Base-by-base conservation (phyloP, 2,329 filamentous ascomycete genomes). In the Colletotrichum sp. region DNA sequence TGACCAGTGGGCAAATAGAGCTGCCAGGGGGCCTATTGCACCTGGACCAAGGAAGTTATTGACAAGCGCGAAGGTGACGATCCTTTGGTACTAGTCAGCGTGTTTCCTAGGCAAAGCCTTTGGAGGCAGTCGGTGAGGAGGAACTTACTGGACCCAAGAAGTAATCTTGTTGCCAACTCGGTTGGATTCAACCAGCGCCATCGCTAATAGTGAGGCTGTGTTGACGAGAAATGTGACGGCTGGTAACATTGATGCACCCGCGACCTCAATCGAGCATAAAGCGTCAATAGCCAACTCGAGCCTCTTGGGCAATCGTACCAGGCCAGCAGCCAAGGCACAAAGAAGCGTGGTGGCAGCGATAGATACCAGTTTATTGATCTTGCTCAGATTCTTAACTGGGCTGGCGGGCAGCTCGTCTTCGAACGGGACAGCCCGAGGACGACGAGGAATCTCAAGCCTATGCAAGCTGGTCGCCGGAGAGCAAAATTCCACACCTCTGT, bases 21-120 rank as follows among this genome's bases (percentile, higher is more conserved):
- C 44, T 2, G 44, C n/a, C 0, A 52, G 12, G 0, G 44, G 44
- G 1, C n/a, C 44, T 21, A 52, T 52, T 0, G 44, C n/a, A 0
- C 44, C 44, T 1, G 44, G 44, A 0, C 44, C 44, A 3, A 52
- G 6, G n/a, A 52, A 21, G 10, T 52, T 52, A 0, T 52, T 52
- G 44, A 52, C 44, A 13, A 52, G 2, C 0, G 44, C 10, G 44
- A 52, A 52, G n/a, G n/a, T 52, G 10, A 52, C 2, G 6, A 52
- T 52, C 6, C 44, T 52, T 21, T 52, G 5, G 2, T 6, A n/a
- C 39, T n/a, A 49, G 18, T 49, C 39, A 49, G 39, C 18, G 9
- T 49, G 16, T 0, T 6, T n/a, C 8, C 0, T 0, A n/a, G 8
- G 16, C 1, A n/a, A 44, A 0, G 15, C 0, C 4, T 39, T 0